Evolutionary conservation across 139 green algal species (phyloP), one percentile per base, ranked within the genome.

Genomic region (Coelastrella sp.): DNA sequence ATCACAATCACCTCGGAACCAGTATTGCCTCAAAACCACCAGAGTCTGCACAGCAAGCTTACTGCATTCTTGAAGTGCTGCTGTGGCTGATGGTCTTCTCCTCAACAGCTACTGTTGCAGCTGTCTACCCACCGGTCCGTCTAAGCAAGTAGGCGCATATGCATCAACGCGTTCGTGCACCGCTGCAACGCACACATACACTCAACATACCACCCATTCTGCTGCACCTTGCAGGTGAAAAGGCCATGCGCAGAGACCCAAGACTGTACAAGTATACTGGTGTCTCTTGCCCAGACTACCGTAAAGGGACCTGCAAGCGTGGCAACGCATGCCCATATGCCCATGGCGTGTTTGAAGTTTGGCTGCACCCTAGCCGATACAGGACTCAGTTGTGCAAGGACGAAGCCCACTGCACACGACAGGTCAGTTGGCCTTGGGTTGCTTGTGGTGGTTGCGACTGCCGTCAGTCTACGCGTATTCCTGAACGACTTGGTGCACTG

Each of bases 241-340:
- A 99, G 87, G 98, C 98, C 3, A 93, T 94, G 19, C 93, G 98
- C 2, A 91, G 98, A 4, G 97, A 99, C 92, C 98, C 98, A 3
- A 92, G 96, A 2, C 54, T 94, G 0, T 95, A 95, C 90, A 91
- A 88, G 5, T 99, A 99, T 93, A 98, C 96, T 19, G 98, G 96
- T 80, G 96, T 97, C n/a, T 96, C 97, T 5, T 99, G 98, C 90
- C 97, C 98, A 1, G 96, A 98, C 58, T 99, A 98, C 95, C 98
- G 98, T 65, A 96, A 97, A 92, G 92, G 94, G n/a, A 77, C 79
- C 20, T 98, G 96, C 89, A 89, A 93, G 32, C 93, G 96, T 57
- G 93, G 96, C 11, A 94, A 96, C 32, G 81, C 81, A 74, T 98
- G 96, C 89, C 95, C 95, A 11, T 97, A 97, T 81, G 94, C 95